Evolutionary conservation across 1,139 yeast genomes (phyloP).

Genomic region (Hemisphaericaspora lyxosophila): DNA sequence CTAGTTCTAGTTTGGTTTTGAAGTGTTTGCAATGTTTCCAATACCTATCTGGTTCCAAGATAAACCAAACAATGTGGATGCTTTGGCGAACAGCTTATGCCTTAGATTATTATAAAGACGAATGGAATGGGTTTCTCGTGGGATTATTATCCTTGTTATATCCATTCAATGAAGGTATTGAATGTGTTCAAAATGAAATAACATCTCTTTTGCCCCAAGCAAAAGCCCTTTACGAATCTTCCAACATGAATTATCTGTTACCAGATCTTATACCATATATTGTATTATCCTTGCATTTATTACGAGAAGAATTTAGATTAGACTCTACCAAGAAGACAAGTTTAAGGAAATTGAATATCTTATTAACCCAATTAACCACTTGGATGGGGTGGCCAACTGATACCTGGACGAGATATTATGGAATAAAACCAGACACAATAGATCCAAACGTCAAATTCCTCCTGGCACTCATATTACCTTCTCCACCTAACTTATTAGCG

Average conservation of each 20-base stretch:
- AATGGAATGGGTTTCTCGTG: slow-evolving; percentile 64
- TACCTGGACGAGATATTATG: slow-evolving; percentile 64
- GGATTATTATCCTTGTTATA: slow-evolving; percentile 50
- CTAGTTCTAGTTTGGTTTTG: slow-evolving; percentile 43
- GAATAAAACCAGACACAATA: slow-evolving; percentile 22
- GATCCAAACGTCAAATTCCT: slow-evolving; percentile 33
- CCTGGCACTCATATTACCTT: slow-evolving; percentile 42
- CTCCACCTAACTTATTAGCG: slow-evolving; percentile 57
- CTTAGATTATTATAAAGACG: slow-evolving; percentile 41
- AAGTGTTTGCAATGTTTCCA: slow-evolving; percentile 51
- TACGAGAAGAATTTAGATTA: slow-evolving; percentile 72
- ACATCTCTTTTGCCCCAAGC: slow-evolving; percentile 44
- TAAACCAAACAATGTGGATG: slow-evolving; percentile 58
- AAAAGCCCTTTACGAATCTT: slow-evolving; percentile 25
- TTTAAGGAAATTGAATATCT: slow-evolving; percentile 42
- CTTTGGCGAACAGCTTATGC: slow-evolving; percentile 63
- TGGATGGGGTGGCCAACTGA: slow-evolving; percentile 80
- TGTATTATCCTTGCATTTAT: slow-evolving; percentile 67
- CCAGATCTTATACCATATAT: slow-evolving; percentile 59
- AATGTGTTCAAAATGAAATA: slow-evolving; percentile 29
- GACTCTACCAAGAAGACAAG: slow-evolving; percentile 46
- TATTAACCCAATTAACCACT: slow-evolving; percentile 60
- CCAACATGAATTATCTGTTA: slow-evolving; percentile 37
- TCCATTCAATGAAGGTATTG: slow-evolving; percentile 33
- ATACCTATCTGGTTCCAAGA: slow-evolving; percentile 56